Base-by-base conservation (phyloP, 2,329 filamentous ascomycete species). In the Xylaria sp. region DNA sequence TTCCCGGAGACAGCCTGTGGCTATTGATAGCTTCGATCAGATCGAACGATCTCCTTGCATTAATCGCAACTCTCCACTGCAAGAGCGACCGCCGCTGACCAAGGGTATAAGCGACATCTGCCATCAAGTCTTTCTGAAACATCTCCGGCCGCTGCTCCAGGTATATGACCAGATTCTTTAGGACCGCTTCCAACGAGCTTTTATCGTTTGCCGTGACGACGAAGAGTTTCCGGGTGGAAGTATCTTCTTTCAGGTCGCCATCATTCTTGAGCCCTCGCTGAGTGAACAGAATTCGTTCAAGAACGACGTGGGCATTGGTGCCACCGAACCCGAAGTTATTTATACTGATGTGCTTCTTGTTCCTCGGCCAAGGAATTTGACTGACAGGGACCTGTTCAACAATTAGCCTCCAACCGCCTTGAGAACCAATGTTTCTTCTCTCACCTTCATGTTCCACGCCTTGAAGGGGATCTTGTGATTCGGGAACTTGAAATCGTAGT, bases 401-500 rank as follows among this genome's bases (percentile, higher is more conserved):
- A 18, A 35, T 64, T 42, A 64, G 37, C 35, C 4, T 3, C 50
- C 16, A 34, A 47, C 8, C 3, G 4, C 34, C 23, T 30, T 5
- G 13, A 39, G 7, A 10, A 10, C 11, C n/a, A 46, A 3, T 47
- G 7, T 10, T 2, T 35, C 23, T 6, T n/a, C 4, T 47, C 67
- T 57, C 9, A 70, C 68, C 65, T 71, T 79, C 57, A 82, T 69
- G 58, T 80, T 78, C 78, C 78, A 81, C 37, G 79, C 73, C 46
- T 78, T 76, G 58, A 78, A 78, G 0, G 78, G 77, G 7, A 81
- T 82, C 65, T 75, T 76, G 19, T 73, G 73, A 58, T 82, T 83
- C 1, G 78, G 75, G 23, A 75, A 68, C 66, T 80, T 76, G 66
- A 80, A 82, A 66, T 81, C 77, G 57, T 76, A 70, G 61, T 81